Conservation (phyloP, 2,329 filamentous ascomycete species). For the Huntiella decipiens region DNA sequence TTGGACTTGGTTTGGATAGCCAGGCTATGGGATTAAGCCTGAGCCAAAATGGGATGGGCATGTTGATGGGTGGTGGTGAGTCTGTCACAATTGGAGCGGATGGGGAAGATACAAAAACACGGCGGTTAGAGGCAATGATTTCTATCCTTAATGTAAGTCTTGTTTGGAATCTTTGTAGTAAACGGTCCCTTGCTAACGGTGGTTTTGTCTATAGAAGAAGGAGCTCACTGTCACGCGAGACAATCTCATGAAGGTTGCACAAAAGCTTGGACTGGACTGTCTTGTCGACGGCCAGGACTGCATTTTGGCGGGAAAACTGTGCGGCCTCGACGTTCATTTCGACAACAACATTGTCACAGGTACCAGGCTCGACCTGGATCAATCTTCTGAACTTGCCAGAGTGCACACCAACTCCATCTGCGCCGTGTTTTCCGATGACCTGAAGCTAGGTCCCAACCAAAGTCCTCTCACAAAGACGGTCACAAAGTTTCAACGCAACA, state of each 20-base stretch:
- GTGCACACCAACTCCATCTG: conserved; percentile 43
- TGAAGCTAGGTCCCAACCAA: conserved; percentile 39
- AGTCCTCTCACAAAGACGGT: conserved; percentile 51
- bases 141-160: conserved; percentile 28
- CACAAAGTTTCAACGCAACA: conserved; percentile 50
- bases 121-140: conserved; percentile 33
- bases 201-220: conserved; percentile 18
- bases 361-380: conserved; percentile 44
- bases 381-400: conserved; percentile 36
- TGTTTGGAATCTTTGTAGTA: neutral
- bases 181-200: conserved; percentile 1
- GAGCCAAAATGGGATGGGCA: neutral
- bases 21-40: conserved; percentile 16
- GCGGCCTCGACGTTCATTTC: conserved; percentile 36
- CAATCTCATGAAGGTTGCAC: conserved; percentile 52
- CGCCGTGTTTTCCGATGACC: conserved; percentile 44
- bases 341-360: conserved; percentile 41
- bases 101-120: conserved; percentile 35
- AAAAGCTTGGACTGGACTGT: conserved; percentile 44
- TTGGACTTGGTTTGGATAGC: conserved; percentile 20
- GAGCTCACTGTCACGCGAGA: conserved; percentile 54
- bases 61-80: conserved; percentile 9
- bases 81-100: conserved; percentile 17
- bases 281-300: conserved; percentile 14
- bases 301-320: conserved; percentile 16